These are phyloP conservation scores for Incumbomyces delicatus DNA, from an alignment of 2,329 filamentous ascomycete species.

Conservation along the genomic window DNA sequence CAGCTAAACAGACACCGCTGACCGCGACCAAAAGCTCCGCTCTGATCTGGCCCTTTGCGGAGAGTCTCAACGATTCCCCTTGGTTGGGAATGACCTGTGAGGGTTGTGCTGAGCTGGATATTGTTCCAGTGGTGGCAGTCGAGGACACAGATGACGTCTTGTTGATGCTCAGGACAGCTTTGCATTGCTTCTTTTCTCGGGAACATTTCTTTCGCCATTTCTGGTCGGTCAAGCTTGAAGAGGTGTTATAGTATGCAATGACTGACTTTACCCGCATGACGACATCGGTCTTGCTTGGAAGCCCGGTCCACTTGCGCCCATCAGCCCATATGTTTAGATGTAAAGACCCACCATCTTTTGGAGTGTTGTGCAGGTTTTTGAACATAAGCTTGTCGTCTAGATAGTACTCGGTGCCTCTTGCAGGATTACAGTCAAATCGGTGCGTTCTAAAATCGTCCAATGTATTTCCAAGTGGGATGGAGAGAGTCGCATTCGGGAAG, in stretches of 20 bases:
- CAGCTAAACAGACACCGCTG: too few species aligned
- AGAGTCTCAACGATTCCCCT: too few species aligned
- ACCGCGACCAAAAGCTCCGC: too few species aligned
- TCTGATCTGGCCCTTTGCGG: too few species aligned
- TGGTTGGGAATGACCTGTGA: too few species aligned
- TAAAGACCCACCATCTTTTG: conserved; percentile 17
- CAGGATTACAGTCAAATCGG: conserved; percentile 23
- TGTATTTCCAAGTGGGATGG: conserved; percentile 16
- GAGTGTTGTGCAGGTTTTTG: conserved; percentile 14
- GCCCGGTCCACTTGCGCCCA: conserved; percentile 20
- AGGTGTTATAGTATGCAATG: conserved; percentile 23
- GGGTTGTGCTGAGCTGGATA: too few species aligned
- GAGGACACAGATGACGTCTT: too few species aligned
- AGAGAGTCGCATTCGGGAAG: conserved; percentile 20
- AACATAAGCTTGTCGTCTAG: conserved; percentile 21
- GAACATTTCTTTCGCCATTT: background rate
- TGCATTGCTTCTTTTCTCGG: conserved; percentile 2
- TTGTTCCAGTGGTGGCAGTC: too few species aligned
- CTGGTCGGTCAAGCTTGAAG: background rate
- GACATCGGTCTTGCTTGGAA: conserved; percentile 22
- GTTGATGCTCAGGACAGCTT: background rate
- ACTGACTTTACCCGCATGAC: conserved; percentile 19
- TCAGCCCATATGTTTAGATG: conserved; percentile 26
- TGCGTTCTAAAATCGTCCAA: conserved; percentile 18
- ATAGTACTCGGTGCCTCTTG: conserved; percentile 20